Evolutionary conservation across 1,284 basidiomycete genomes (phyloP).

Genomic region (Ceratobasidium sp.): DNA sequence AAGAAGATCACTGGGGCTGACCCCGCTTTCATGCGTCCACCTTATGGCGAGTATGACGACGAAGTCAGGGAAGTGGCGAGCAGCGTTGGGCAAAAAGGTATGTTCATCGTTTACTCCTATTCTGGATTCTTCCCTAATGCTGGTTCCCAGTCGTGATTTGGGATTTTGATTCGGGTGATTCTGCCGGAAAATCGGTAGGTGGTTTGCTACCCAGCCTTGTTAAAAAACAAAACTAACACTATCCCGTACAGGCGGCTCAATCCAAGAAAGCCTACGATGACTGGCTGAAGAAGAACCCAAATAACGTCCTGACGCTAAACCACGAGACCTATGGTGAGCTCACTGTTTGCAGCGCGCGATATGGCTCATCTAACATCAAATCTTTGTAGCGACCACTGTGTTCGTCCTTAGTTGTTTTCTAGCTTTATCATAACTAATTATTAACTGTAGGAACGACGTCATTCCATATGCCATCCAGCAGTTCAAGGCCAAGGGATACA

Average conservation of each 20-base stretch:
- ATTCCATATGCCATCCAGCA: conserved; percentile 43
- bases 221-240: background rate
- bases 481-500: conserved; percentile 46
- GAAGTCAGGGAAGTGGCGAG: conserved; percentile 14
- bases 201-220: background rate
- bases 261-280: conserved; percentile 24
- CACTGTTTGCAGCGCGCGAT: too few relatives aligned
- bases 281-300: conserved; percentile 27
- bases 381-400: conserved; percentile 21
- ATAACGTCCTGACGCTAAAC: conserved; percentile 46
- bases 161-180: conserved; percentile 49
- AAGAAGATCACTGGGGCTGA: conserved; percentile 49
- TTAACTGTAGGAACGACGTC: conserved; percentile 31
- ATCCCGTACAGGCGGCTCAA: background rate
- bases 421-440: background rate
- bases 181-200: conserved; percentile 31
- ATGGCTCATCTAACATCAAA: background rate
- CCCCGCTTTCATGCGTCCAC: conserved; percentile 51
- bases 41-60: conserved; percentile 38
- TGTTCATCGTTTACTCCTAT: background rate
- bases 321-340: conserved; percentile 46
- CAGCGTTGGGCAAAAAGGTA: conserved; percentile 20
- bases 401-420: background rate
- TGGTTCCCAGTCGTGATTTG: conserved; percentile 44
- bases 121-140: background rate